Evolutionary conservation across 805 yeast genomes (phyloP).

Genomic region (Ogataea pignaliae): DNA sequence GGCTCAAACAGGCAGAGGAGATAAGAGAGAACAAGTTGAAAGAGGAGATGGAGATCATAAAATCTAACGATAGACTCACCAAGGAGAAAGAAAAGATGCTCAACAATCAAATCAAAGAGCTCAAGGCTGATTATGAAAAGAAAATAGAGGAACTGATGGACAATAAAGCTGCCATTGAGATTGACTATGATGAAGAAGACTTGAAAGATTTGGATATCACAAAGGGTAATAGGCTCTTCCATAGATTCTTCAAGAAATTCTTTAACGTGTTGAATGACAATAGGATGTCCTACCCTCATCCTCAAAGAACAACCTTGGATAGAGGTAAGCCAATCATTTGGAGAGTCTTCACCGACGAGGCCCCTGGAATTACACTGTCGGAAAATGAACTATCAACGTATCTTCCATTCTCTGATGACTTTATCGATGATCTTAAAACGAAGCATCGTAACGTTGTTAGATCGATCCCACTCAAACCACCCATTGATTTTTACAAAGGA

Average conservation of each 20-base stretch:
- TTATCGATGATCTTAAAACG: conserved; percentile 35
- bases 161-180: background rate
- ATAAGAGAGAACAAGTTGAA: too few relatives aligned
- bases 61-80: too few relatives aligned
- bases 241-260: conserved; percentile 10
- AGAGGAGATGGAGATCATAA: too few relatives aligned
- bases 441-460: conserved; percentile 41
- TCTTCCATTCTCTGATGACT: conserved; percentile 23
- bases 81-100: too few relatives aligned
- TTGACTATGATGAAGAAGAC: conserved; percentile 3
- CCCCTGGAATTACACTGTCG: conserved; percentile 4
- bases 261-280: conserved; percentile 7
- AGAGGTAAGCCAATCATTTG: conserved; percentile 22
- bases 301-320: conserved; percentile 13
- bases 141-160: background rate
- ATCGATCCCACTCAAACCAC: conserved; percentile 39
- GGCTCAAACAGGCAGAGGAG: background rate
- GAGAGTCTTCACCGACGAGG: conserved; percentile 17
- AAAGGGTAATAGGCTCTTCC: conserved; percentile 3
- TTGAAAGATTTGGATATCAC: conserved; percentile 1
- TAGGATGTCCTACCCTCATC: conserved; percentile 11
- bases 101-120: background rate
- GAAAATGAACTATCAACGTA: conserved; percentile 4
- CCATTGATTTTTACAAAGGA: conserved; percentile 16
- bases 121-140: background rate